These are phyloP conservation scores for Panaeolus cyanescens DNA, from an alignment of 768 basidiomycete species.

Conservation along the genomic window DNA sequence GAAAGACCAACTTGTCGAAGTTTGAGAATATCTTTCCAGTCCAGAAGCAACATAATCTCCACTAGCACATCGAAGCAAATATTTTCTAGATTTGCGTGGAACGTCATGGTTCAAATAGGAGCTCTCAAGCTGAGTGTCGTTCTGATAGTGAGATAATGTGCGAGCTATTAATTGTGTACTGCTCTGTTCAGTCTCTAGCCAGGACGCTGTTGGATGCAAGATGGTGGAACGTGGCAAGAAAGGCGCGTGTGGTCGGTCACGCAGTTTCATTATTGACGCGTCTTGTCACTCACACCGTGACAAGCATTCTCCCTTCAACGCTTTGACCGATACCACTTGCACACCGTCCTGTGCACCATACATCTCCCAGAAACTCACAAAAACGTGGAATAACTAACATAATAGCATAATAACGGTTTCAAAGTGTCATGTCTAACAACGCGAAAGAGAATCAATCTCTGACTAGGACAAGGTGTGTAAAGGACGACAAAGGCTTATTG, in stretches of 20 bases:
- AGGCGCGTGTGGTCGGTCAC: neutral
- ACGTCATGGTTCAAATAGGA: no score
- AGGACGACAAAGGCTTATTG: neutral
- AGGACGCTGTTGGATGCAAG: no score
- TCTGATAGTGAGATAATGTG: no score
- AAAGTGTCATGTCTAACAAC: conserved; percentile 6
- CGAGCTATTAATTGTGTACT: no score
- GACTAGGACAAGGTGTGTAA: conserved; percentile 31
- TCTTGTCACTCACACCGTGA: neutral
- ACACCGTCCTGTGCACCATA: neutral
- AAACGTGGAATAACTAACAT: no score
- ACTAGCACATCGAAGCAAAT: neutral
- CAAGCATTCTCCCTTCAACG: neutral
- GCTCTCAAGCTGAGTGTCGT: no score
- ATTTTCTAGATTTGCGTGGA: no score
- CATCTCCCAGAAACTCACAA: no score
- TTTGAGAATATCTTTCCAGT: conserved; percentile 4
- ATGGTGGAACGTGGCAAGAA: no score
- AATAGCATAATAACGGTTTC: no score
- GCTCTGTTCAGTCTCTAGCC: no score
- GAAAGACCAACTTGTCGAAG: neutral
- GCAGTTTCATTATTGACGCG: neutral
- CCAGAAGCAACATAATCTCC: neutral
- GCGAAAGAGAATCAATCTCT: conserved; percentile 32
- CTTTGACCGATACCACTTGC: neutral